These are phyloP conservation scores for Hericium coralloides DNA, from an alignment of 768 basidiomycete species.

Conservation along the genomic window DNA sequence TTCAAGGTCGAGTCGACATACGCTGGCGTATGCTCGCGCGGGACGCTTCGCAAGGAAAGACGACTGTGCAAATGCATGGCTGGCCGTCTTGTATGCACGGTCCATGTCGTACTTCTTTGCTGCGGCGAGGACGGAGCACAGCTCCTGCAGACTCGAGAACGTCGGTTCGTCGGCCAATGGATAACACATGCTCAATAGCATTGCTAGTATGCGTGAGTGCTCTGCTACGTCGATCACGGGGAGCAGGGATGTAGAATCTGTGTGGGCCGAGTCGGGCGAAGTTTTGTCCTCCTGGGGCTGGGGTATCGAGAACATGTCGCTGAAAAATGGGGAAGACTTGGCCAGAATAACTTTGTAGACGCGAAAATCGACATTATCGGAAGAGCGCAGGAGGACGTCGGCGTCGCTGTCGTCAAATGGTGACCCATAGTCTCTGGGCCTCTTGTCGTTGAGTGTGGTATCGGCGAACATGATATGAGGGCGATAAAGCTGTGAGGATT, in stretches of 20 bases:
- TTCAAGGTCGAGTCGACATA: background rate
- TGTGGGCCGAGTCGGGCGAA: background rate
- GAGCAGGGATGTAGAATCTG: background rate
- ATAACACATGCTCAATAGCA: background rate
- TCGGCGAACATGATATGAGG: too few species aligned
- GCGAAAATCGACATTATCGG: background rate
- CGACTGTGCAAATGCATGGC: background rate
- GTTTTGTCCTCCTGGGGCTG: background rate
- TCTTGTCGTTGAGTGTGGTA: too few species aligned
- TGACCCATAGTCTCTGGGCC: slow-evolving; percentile 11
- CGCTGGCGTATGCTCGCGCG: background rate
- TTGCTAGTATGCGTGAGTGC: background rate
- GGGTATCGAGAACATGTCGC: background rate
- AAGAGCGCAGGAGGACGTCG: background rate
- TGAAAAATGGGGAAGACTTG: background rate
- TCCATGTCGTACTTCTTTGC: background rate
- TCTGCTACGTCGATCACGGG: background rate
- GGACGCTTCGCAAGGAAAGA: background rate
- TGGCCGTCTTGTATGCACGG: background rate
- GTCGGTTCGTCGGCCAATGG: background rate
- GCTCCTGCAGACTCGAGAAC: background rate
- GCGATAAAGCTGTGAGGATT: too few species aligned
- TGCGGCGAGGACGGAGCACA: background rate
- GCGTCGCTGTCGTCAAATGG: background rate
- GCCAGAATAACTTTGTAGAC: background rate